Evolutionary conservation across 139 green algal genomes (phyloP), one percentile per base, ranked within the genome.

Genomic region (Mesostigma viride): DNA sequence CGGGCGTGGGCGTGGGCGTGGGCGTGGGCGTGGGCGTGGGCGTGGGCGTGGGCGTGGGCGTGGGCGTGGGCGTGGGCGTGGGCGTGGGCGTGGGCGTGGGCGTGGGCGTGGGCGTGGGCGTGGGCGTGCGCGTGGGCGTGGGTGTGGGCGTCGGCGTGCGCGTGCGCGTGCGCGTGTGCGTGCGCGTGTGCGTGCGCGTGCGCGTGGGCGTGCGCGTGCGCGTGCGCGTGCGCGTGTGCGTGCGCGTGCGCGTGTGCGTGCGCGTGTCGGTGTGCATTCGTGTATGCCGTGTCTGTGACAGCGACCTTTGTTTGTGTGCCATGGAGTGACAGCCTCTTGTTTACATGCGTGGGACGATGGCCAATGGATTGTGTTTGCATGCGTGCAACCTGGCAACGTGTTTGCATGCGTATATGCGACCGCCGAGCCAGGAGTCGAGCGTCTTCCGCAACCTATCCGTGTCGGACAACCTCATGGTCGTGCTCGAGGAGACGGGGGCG

Each of bases 381-480:
- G n/a, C n/a, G n/a, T n/a, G n/a, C n/a, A n/a, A n/a, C n/a, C n/a
- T n/a, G n/a, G n/a, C n/a, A n/a, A n/a, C n/a, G n/a, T n/a, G n/a
- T n/a, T n/a, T n/a, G n/a, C n/a, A n/a, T n/a, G n/a, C n/a, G n/a
- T n/a, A n/a, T n/a, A n/a, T n/a, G n/a, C n/a, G n/a, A n/a, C n/a
- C n/a, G n/a, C n/a, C n/a, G n/a, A n/a, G n/a, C 0, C 63, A 77
- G 47, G 70, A 77, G 36, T 22, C 70, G 6, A 77, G 70, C 40
- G 34, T 77, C 6, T 77, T 77, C 58, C 35, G 64, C 0, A 65
- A 65, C 14, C 70, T 77, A 8, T 48, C 17, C 20, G 70, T 77
- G 57, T 8, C 20, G 2, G 70, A 77, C 67, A 77, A 73, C 70
- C 72, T 77, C 3, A 40, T 73, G 8, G 28, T 77, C 1, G 36